phyloP scores from a whole-genome alignment of 2,329 filamentous ascomycete species.

The Pyricularia pennisetigena region DNA sequence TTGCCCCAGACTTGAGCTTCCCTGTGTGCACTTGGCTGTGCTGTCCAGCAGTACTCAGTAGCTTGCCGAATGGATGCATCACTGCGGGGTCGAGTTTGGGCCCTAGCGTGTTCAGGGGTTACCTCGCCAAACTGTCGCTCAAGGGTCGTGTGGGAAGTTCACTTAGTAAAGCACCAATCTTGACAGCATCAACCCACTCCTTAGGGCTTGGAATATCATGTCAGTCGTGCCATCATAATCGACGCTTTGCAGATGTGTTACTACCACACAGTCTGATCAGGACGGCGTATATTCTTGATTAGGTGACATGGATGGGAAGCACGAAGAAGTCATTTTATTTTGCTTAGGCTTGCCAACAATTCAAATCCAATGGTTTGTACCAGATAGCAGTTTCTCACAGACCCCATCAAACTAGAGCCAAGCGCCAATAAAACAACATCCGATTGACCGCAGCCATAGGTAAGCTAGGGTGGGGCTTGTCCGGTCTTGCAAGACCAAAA shows the following conservation, averaged over 20 bases:
- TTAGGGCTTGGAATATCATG: background rate
- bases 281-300: no score
- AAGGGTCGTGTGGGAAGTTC: background rate
- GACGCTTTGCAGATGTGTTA: no score
- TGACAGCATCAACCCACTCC: background rate
- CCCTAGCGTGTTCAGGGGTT: background rate
- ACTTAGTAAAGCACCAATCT: background rate
- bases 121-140: background rate
- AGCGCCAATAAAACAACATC: background rate
- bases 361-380: no score
- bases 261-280: no score
- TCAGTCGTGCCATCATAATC: no score
- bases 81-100: background rate
- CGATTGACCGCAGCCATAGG: background rate
- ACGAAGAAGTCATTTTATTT: no score
- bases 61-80: background rate
- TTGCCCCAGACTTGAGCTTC: background rate
- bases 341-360: no score
- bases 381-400: background rate
- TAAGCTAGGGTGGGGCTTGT: background rate
- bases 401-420: background rate
- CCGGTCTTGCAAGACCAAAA: background rate
- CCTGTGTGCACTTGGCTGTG: background rate
- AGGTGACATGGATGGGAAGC: no score
- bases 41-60: background rate